Percentiles rank a stretch among this genome's conserved stretches.
Evolutionary conservation across 1,284 basidiomycete species (phyloP).

Genomic region (Microbotryum intermedium): DNA sequence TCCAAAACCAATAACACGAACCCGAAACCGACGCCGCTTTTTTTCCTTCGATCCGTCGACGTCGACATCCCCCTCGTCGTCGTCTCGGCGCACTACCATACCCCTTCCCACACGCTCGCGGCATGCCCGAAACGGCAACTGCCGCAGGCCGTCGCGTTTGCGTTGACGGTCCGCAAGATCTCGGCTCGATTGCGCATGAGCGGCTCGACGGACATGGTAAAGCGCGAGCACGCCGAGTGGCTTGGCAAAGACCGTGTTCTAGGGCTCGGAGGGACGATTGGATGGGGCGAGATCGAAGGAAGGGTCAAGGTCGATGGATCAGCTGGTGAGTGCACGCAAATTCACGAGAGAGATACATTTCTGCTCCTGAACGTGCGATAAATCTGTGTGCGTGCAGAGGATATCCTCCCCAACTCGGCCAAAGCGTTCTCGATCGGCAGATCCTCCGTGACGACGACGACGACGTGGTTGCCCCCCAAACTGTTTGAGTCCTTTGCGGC

Average conservation of each 20-base stretch:
- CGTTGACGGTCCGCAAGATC: slow-evolving; percentile 9
- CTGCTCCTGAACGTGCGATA: too few species aligned
- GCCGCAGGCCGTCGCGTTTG: slow-evolving; percentile 21
- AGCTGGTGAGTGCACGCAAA: slow-evolving; percentile 17
- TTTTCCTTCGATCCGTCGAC: slow-evolving; percentile 7
- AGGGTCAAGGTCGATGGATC: slow-evolving; percentile 13
- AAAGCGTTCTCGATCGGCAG: slow-evolving; percentile 26
- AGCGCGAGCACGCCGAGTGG: slow-evolving; percentile 20
- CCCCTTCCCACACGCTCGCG: slow-evolving; percentile 11
- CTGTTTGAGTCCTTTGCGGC: background rate
- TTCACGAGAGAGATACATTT: too few species aligned
- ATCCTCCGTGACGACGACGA: slow-evolving; percentile 21
- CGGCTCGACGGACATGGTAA: background rate
- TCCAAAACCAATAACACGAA: background rate
- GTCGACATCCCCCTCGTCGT: slow-evolving; percentile 13
- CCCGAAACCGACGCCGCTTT: slow-evolving; percentile 5
- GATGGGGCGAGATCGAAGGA: slow-evolving; percentile 30
- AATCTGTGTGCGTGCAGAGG: background rate
- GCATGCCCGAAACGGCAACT: background rate
- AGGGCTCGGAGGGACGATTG: slow-evolving; percentile 4
- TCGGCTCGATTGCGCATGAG: slow-evolving; percentile 4
- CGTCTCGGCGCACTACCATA: slow-evolving; percentile 20
- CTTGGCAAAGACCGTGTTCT: slow-evolving; percentile 14
- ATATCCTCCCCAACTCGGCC: slow-evolving; percentile 7
- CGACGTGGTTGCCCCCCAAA: slow-evolving; percentile 28